phyloP scores from a whole-genome alignment of 768 basidiomycete genomes.

The Rhodocollybia butyracea region DNA sequence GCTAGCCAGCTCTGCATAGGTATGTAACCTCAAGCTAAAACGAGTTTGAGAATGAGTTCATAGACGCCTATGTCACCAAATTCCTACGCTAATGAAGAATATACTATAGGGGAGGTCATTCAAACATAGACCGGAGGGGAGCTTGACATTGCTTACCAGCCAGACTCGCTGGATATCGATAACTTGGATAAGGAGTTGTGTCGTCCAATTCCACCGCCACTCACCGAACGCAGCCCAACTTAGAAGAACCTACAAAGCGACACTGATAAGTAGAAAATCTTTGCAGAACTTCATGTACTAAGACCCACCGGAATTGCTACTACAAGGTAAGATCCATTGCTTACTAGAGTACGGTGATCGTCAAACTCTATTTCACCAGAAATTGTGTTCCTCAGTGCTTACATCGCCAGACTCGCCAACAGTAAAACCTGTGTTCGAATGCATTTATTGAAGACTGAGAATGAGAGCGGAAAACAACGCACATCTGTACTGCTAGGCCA shows the following conservation, averaged over 20 bases:
- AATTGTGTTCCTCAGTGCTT: background rate
- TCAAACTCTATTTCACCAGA: background rate
- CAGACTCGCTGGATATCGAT: background rate
- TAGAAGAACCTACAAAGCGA: background rate
- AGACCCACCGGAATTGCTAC: constrained; percentile 6
- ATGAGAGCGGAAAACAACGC: background rate
- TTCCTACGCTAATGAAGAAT: background rate
- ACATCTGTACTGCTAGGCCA: constrained; percentile 11
- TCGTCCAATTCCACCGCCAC: too few relatives aligned
- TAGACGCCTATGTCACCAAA: background rate
- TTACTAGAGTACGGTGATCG: constrained; percentile 3
- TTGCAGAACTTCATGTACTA: background rate
- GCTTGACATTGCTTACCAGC: background rate
- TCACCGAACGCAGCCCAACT: background rate
- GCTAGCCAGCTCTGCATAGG: background rate
- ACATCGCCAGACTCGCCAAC: constrained; percentile 7
- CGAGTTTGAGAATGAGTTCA: background rate
- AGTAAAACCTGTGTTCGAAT: background rate
- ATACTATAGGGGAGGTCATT: background rate
- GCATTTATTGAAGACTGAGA: background rate
- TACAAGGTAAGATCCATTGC: constrained; percentile 8
- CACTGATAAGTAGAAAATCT: too few relatives aligned
- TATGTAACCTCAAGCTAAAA: background rate
- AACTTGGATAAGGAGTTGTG: too few relatives aligned
- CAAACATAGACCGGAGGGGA: background rate